Evolutionary conservation across 2,329 filamentous ascomycete species (phyloP), one percentile per base, ranked within the genome.

Genomic region (Aspergillus brasiliensis): DNA sequence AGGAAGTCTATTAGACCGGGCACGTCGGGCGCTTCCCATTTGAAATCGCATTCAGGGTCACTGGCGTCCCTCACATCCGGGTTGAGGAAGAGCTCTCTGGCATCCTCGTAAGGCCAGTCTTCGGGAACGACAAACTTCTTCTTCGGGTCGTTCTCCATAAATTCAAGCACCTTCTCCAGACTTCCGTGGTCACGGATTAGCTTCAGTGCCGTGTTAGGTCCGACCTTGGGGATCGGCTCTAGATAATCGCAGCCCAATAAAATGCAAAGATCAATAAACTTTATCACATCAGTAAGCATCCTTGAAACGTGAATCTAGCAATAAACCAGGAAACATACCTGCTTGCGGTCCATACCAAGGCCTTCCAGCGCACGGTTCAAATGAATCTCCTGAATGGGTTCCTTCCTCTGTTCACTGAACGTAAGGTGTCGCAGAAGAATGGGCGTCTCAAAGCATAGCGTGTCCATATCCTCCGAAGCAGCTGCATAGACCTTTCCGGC

Each of bases 381-480:
- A 70, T 91, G 88, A 53, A 99, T 96, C 77, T 99, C 95, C 71
- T 96, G 93, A 67, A 99, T 97, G 0, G 95, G 95, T 75, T 98
- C 93, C 78, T 99, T 99, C 65, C 94, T 86, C 80, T 97, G 92
- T 81, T 99, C 95, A 73, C 92, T 96, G 76, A 97, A 98, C 2
- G 95, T 99, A 64, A 99, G 84, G 78, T 99, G 93, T 52, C 95
- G 86, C 65, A 99, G 81, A 49, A 99, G 81, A 60, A 99, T 93
- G 0, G 95, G 95, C 54, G 93, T 85, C 71, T 97, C 88, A 77
- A 99, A 99, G 71, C 94, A 98, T 57, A 99, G 81, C 0, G 95
- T 99, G 73, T 99, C 95, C 95, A 99, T 99, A 78, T 99, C 95
- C 79, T 99, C 95, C 65, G 91, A 96, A 2, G 95, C 95, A 19